Evolutionary conservation across 768 basidiomycete species (phyloP).

Genomic region (Leccinum variicolor): DNA sequence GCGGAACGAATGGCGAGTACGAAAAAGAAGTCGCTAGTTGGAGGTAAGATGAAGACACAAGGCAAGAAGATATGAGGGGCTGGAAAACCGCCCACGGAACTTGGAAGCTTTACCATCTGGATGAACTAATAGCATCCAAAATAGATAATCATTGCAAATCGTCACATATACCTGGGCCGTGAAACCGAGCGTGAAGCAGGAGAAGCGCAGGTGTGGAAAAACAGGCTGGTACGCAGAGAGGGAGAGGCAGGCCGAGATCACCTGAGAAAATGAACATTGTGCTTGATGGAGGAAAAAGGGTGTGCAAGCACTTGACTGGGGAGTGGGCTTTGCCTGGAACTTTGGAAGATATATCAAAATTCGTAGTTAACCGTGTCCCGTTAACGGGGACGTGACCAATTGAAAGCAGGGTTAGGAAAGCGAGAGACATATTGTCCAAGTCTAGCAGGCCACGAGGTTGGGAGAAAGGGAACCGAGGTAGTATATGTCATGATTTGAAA

Average conservation of each 20-base stretch:
- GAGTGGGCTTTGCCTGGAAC: background rate
- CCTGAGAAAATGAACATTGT: background rate
- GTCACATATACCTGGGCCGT: background rate
- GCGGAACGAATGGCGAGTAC: background rate
- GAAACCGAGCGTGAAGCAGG: background rate
- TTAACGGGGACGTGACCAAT: background rate
- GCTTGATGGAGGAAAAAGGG: background rate
- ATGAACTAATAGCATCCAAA: background rate
- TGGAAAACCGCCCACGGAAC: background rate
- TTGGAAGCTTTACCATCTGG: background rate
- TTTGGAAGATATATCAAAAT: background rate
- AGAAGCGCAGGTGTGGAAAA: background rate
- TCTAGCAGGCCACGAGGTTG: background rate
- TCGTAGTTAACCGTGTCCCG: background rate
- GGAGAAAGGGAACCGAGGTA: background rate
- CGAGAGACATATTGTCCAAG: background rate
- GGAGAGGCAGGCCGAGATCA: background rate
- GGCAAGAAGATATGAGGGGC: background rate
- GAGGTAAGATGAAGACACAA: background rate
- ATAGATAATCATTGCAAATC: background rate
- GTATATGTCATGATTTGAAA: background rate
- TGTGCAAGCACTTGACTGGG: background rate
- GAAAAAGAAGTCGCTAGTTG: background rate
- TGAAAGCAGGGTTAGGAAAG: background rate
- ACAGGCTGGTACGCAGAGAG: background rate